phyloP scores from a whole-genome alignment of 2,329 filamentous ascomycete species.

The Fusarium sp. region DNA sequence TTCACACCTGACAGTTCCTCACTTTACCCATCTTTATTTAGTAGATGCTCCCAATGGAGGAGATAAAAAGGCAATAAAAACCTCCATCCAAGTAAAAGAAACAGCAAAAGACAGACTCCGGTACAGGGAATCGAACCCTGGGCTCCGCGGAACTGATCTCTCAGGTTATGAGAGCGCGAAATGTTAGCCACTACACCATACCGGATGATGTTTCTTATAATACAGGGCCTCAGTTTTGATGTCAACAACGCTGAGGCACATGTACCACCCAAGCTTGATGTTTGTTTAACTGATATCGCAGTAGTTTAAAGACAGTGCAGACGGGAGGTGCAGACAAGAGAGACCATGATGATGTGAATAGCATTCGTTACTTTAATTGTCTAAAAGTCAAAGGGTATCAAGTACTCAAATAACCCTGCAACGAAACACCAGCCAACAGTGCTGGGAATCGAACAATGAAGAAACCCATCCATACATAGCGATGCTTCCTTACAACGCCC shows the following conservation, averaged over 20 bases:
- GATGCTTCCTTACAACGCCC: slow-evolving; percentile 17
- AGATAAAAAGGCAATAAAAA: background rate
- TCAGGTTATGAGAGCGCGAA: slow-evolving; percentile 47
- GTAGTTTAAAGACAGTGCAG: background rate
- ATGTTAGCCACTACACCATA: slow-evolving; percentile 51
- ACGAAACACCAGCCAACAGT: slow-evolving; percentile 15
- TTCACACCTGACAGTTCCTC: background rate
- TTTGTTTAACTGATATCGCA: background rate
- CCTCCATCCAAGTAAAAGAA: background rate
- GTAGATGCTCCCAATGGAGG: background rate
- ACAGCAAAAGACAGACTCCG: slow-evolving; percentile 29
- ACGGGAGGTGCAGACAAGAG: background rate
- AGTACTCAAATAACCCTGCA: slow-evolving; percentile 48
- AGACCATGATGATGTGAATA: slow-evolving; percentile 19
- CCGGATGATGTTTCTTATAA: slow-evolving; percentile 17
- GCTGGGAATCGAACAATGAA: slow-evolving; percentile 23
- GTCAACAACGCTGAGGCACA: fast-evolving
- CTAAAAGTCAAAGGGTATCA: slow-evolving; percentile 48
- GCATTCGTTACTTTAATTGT: slow-evolving; percentile 26
- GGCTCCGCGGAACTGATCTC: slow-evolving; percentile 41
- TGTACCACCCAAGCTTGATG: background rate
- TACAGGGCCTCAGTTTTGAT: fast-evolving
- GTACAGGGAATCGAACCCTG: slow-evolving; percentile 46
- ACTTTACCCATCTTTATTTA: background rate
- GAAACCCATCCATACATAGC: background rate